These are phyloP conservation scores for Phytopythium sindhum DNA, from an alignment of 352 stramenopile genomes.

Conservation along the genomic window DNA sequence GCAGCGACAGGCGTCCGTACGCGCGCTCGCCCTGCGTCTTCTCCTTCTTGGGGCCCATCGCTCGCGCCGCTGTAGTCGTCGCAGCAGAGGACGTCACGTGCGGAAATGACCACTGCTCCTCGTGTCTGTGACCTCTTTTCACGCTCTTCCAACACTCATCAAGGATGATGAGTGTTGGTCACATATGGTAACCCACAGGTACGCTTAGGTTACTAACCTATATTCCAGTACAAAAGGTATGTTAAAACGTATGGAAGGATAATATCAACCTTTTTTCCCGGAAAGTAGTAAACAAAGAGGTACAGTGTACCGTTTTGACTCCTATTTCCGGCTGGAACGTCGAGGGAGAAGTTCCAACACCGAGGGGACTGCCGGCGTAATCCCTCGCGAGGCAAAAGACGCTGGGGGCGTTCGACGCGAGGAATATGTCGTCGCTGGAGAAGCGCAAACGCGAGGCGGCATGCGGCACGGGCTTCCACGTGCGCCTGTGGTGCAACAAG, in stretches of 20 bases:
- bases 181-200: neutral
- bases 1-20: slow-evolving; percentile 62
- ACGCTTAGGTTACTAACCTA: neutral
- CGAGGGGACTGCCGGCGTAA: neutral
- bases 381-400: neutral
- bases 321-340: neutral
- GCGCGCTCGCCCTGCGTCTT: slow-evolving; percentile 26
- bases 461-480: slow-evolving; percentile 79
- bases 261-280: neutral
- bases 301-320: neutral
- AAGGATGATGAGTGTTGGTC: slow-evolving; percentile 18
- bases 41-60: slow-evolving; percentile 12
- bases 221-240: no score
- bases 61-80: neutral
- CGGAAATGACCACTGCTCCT: neutral
- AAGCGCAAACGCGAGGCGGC: slow-evolving; percentile 40
- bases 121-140: neutral
- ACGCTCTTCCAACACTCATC: neutral
- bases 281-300: neutral
- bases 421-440: slow-evolving; percentile 25
- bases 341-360: neutral
- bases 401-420: neutral
- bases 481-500: slow-evolving; percentile 87
- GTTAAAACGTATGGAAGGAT: neutral
- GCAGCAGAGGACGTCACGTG: neutral